These are phyloP conservation scores for Aureobasidium sp. DNA, from an alignment of 2,329 filamentous ascomycete genomes.

Conservation along the genomic window DNA sequence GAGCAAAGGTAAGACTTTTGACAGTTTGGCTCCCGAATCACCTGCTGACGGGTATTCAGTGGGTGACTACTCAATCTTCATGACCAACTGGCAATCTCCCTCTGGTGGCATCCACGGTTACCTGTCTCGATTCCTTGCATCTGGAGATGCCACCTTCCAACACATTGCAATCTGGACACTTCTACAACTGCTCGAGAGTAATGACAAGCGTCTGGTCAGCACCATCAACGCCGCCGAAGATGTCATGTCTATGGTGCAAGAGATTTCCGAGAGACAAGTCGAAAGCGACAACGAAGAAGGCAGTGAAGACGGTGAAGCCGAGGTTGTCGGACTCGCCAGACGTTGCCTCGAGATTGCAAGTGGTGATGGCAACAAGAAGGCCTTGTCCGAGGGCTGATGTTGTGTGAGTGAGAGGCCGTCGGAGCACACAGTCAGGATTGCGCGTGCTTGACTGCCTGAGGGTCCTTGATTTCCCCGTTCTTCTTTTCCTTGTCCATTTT, in stretches of 20 bases:
- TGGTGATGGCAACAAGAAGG: slow-evolving; percentile 25
- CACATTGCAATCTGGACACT: slow-evolving; percentile 99
- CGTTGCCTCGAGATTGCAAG: slow-evolving; percentile 69
- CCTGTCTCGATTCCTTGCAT: slow-evolving; percentile 83
- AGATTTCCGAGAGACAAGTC: slow-evolving; percentile 81
- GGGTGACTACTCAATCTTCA: slow-evolving; percentile 92
- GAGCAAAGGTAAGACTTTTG: slow-evolving; percentile 70
- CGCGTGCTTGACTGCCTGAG: neutral
- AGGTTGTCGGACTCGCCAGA: slow-evolving; percentile 85
- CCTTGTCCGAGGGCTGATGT: slow-evolving; percentile 72
- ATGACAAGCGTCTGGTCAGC: slow-evolving; percentile 80
- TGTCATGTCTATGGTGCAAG: slow-evolving; percentile 84
- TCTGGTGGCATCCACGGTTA: slow-evolving; percentile 95
- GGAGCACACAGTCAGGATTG: no score
- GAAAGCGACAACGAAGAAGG: slow-evolving; percentile 84
- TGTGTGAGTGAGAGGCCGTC: no score
- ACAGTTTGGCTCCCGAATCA: neutral
- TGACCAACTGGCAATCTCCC: slow-evolving; percentile 87
- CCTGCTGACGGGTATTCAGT: slow-evolving; percentile 47
- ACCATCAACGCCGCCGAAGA: slow-evolving; percentile 86
- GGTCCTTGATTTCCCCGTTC: neutral
- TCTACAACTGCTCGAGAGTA: slow-evolving; percentile 89
- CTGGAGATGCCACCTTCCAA: slow-evolving; percentile 94
- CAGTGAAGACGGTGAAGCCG: slow-evolving; percentile 84
- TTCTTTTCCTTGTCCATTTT: slow-evolving; percentile 16